These are phyloP conservation scores for Plasmodium cynomolgi DNA, from an alignment of 169 alveolate species.

Conservation along the genomic window DNA sequence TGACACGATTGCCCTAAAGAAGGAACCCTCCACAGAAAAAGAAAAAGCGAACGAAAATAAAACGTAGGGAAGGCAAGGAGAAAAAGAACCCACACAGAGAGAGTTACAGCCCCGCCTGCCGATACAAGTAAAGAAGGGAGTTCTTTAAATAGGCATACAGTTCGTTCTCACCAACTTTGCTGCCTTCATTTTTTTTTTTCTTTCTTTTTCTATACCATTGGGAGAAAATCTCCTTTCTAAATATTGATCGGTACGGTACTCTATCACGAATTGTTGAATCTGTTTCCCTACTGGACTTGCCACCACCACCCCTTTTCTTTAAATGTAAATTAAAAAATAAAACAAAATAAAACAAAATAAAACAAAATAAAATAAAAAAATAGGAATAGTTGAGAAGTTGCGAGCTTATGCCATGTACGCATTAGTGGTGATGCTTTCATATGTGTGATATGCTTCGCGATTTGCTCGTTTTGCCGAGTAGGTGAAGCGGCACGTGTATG, in stretches of 20 bases:
- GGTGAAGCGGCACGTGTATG: too few relatives aligned
- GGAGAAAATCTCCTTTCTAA: not conserved
- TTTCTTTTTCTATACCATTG: not conserved
- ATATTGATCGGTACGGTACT: not conserved
- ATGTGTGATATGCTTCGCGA: not conserved
- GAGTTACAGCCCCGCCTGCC: not conserved
- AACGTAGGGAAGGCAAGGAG: not conserved
- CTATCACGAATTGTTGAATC: not conserved
- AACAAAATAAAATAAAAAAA: not conserved
- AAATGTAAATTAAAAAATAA: not conserved
- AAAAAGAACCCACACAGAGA: not conserved
- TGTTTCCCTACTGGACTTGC: not conserved
- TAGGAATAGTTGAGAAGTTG: not conserved
- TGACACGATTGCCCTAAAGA: not conserved
- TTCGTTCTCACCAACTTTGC: not conserved
- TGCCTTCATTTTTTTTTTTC: not conserved
- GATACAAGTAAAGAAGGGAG: not conserved
- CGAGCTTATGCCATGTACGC: not conserved
- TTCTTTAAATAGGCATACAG: not conserved
- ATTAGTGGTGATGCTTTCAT: not conserved
- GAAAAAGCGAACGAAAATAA: not conserved
- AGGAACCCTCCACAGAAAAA: not conserved
- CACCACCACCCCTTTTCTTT: not conserved
- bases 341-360: not conserved
- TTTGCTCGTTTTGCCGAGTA: not conserved